These are phyloP conservation scores for Blechomonas ayalai DNA, from an alignment of 208 protist genomes.

Conservation along the genomic window DNA sequence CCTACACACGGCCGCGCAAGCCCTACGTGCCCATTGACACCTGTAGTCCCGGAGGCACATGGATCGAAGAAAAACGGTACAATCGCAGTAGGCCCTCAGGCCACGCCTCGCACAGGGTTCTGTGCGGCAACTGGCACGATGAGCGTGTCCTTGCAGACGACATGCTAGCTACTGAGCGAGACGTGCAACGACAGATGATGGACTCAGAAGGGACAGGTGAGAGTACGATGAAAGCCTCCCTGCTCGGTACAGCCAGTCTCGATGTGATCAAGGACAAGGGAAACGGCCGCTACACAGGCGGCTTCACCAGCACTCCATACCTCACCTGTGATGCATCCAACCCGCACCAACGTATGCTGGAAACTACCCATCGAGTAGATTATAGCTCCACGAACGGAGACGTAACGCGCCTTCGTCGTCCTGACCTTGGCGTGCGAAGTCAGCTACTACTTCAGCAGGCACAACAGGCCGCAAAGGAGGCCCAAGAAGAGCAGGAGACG, in stretches of 20 bases:
- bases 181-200: conserved; percentile 3
- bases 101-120: conserved; percentile 40
- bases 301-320: conserved; percentile 71
- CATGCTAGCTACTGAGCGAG: conserved; percentile 33
- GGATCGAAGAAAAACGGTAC: conserved; percentile 87
- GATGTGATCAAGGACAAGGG: conserved; percentile 52
- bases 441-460: conserved; percentile 52
- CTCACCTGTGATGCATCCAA: conserved; percentile 45
- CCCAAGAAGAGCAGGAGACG: conserved; percentile 16
- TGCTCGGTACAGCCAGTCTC: conserved; percentile 30
- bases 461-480: conserved; percentile 33
- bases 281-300: conserved; percentile 42
- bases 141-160: conserved; percentile 72
- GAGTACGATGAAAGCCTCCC: too few species aligned
- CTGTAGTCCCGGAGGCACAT: conserved; percentile 72
- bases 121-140: conserved; percentile 87
- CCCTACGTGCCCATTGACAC: conserved; percentile 85
- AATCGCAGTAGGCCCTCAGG: conserved; percentile 55
- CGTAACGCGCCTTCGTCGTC: conserved; percentile 31
- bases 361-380: conserved; percentile 66
- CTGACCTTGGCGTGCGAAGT: conserved; percentile 60
- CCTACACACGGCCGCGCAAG: conserved; percentile 28
- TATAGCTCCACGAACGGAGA: conserved; percentile 56
- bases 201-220: conserved; percentile 6
- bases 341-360: conserved; percentile 31